Conservation (phyloP, 768 basidiomycete species). For the Pseudohyphozyma bogoriensis region DNA sequence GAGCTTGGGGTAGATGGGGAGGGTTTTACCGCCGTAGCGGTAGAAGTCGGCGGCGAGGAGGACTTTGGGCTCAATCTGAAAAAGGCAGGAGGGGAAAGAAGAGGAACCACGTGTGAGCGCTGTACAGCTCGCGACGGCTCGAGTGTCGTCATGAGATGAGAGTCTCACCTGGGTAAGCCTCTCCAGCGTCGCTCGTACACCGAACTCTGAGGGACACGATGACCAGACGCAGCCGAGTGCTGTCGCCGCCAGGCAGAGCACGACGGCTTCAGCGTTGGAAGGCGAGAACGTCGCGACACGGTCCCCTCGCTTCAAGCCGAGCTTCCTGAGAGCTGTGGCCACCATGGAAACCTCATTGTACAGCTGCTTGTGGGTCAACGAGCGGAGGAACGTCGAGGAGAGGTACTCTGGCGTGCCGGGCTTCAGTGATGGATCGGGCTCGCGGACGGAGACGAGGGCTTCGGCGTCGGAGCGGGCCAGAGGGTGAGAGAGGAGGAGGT, state of each 20-base stretch:
- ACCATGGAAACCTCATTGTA: conserved; percentile 28
- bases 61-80: conserved; percentile 30
- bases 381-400: conserved; percentile 17
- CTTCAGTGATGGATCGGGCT: conserved; percentile 8
- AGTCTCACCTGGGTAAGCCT: conserved; percentile 66
- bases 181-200: conserved; percentile 64
- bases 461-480: conserved; percentile 22
- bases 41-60: conserved; percentile 32
- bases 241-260: conserved; percentile 19
- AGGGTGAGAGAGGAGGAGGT: conserved; percentile 29
- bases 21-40: conserved; percentile 26
- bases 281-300: conserved; percentile 30
- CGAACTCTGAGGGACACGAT: conserved; percentile 71
- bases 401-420: conserved; percentile 1
- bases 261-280: conserved; percentile 54
- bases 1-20: conserved; percentile 14
- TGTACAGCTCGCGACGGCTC: no score
- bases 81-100: no score
- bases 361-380: conserved; percentile 28
- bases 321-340: conserved; percentile 22
- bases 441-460: conserved; percentile 30
- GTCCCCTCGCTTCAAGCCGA: conserved; percentile 27
- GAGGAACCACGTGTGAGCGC: no score
- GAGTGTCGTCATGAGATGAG: conserved; percentile 7
- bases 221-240: conserved; percentile 62